Percentiles rank a stretch among this genome's conserved stretches.
phyloP scores from a whole-genome alignment of 2,329 filamentous ascomycete genomes.

The Penicillium sp. region DNA sequence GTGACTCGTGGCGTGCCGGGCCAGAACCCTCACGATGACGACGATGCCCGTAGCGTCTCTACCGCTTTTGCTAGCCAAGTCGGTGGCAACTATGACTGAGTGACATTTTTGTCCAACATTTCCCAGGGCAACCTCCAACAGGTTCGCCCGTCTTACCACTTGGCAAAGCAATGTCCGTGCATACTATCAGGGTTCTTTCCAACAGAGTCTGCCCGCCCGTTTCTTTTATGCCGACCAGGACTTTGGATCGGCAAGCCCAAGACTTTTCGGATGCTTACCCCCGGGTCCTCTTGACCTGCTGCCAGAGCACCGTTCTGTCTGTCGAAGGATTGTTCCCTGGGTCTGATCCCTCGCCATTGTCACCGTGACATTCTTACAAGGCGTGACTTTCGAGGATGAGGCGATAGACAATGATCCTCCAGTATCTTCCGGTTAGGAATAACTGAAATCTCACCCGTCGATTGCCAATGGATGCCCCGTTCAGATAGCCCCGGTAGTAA shows the following conservation, averaged over 20 bases:
- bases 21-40: conserved; percentile 67
- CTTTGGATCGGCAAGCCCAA: conserved; percentile 13
- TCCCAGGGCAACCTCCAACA: conserved; percentile 17
- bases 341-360: conserved; percentile 10
- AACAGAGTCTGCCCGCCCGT: conserved; percentile 20
- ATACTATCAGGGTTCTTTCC: conserved; percentile 17
- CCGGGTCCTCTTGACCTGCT: conserved; percentile 5
- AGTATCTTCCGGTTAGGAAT: conserved; percentile 1
- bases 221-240: conserved; percentile 17
- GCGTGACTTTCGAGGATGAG: conserved; percentile 7
- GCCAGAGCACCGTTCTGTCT: conserved; percentile 7
- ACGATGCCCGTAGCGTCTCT: conserved; percentile 83
- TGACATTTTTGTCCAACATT: conserved; percentile 7
- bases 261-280: conserved; percentile 9
- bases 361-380: conserved; percentile 8
- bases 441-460: not conserved
- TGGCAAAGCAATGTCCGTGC: conserved; percentile 17
- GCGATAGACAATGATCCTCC: conserved; percentile 7
- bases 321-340: conserved; percentile 9
- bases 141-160: conserved; percentile 13
- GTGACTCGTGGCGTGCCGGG: conserved; percentile 45
- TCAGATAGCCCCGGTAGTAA: conserved; percentile 1
- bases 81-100: conserved; percentile 64
- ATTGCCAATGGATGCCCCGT: conserved; percentile 5
- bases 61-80: conserved; percentile 97